Base-by-base conservation (phyloP, 2,329 filamentous ascomycete genomes). In the Alternaria rosae region DNA sequence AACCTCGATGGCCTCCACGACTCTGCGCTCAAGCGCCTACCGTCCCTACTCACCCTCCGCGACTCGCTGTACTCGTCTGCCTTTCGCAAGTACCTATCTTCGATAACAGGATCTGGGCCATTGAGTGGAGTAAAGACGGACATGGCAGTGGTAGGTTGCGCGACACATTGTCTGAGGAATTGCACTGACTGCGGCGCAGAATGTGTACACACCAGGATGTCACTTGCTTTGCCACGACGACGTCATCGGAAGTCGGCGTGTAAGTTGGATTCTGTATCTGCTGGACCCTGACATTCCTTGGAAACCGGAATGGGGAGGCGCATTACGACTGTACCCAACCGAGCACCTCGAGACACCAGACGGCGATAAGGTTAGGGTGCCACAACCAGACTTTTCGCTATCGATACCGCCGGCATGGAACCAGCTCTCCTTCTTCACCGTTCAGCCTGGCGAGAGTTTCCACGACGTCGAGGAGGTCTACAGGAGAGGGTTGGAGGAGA, bases 401-500 rank as follows among this genome's bases (percentile, higher is more conserved):
- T 87, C 89, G 43, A 97, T 99, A 62, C 94, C 95, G 1, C 95
- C 95, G 0, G 93, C 94, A 0, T 99, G 94, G 89, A 97, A 98
- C 80, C 95, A 99, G 83, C 86, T 99, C 62, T 95, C 92, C 72
- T 99, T 99, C 86, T 99, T 99, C 79, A 93, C 94, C 17, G 96
- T 99, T 7, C 93, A 97, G 82, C 95, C 95, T 0, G 95, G 95
- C n/a, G 90, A 97, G 85, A 98, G 94, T 79, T 99, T 98, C 81
- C 95, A 99, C 81, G 95, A 99, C 78, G 95, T 99, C 57, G 94
- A 98, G 82, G 95, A 99, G 81, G 95, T 99, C 5, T 98, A 97
- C 81, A 89, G 92, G 77, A 73, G 84, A 82, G 66, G 85, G 77
- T 62, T 84, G 83, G 76, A 86, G 83, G 71, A 87, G 88, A 80